Evolutionary conservation across 179 eudicot species (phyloP).

Genomic region (Sideroxylon spinosum): DNA sequence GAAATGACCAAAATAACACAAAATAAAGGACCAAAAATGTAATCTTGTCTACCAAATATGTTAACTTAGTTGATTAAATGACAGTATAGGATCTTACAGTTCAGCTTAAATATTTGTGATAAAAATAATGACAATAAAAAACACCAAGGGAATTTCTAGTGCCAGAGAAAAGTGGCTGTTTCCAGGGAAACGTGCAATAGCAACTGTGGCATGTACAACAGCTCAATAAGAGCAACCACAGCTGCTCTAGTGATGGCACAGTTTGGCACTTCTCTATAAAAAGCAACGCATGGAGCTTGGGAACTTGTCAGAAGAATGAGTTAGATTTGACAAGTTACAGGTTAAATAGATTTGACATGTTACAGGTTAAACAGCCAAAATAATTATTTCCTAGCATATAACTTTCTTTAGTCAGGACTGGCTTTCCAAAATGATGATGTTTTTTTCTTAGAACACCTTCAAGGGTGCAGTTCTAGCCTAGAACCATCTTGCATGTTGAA

Average conservation of each 20-base stretch:
- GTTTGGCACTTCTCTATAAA: too few relatives aligned
- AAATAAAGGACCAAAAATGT: too few relatives aligned
- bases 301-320: neutral
- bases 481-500: neutral
- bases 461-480: too few relatives aligned
- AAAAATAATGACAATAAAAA: too few relatives aligned
- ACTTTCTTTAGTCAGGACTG: neutral
- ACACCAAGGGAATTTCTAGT: slow-evolving; percentile 3
- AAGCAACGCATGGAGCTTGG: neutral
- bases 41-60: too few relatives aligned
- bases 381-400: neutral
- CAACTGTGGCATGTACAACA: neutral
- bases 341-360: neutral
- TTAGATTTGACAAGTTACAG: slow-evolving; percentile 2
- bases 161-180: neutral
- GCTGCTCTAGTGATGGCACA: neutral
- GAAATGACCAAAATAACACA: neutral
- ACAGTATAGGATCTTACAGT: too few relatives aligned
- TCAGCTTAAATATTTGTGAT: too few relatives aligned
- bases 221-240: neutral
- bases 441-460: neutral
- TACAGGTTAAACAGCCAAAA: neutral
- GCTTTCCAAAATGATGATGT: neutral
- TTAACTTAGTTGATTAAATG: too few relatives aligned
- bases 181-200: neutral